phyloP scores from a whole-genome alignment of 345 rosid species.

The Camelina hispida region DNA sequence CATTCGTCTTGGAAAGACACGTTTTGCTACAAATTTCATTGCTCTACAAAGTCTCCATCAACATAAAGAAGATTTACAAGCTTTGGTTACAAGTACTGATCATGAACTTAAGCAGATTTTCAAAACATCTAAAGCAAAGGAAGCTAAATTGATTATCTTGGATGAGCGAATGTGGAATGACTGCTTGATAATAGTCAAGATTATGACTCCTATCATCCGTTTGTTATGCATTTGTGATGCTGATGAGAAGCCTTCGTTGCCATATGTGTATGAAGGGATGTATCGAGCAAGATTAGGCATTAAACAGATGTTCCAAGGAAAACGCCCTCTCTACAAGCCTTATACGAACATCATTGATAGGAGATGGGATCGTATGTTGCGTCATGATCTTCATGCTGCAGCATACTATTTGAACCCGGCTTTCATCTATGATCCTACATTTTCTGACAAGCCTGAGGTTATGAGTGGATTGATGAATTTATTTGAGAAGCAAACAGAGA shows the following conservation, averaged over 20 bases:
- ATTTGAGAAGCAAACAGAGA: neutral
- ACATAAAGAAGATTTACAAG: neutral
- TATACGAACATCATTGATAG: neutral
- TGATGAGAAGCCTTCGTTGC: slow-evolving; percentile 5
- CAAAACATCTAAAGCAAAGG: no score
- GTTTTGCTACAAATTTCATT: slow-evolving; percentile 15
- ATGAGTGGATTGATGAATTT: neutral
- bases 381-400: neutral
- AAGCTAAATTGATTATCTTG: no score
- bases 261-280: slow-evolving; percentile 19
- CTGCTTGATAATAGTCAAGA: no score
- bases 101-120: no score
- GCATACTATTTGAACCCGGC: neutral
- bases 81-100: slow-evolving; percentile 2
- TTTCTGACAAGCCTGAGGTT: neutral
- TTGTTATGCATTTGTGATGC: neutral
- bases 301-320: neutral
- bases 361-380: slow-evolving; percentile 15
- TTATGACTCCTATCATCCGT: no score
- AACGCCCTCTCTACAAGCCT: neutral
- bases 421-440: neutral
- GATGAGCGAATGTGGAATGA: no score
- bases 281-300: neutral
- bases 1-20: neutral
- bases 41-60: neutral